These are phyloP conservation scores for Thymus quinquecostatus DNA, from an alignment of 257 asterid genomes.

Conservation along the genomic window DNA sequence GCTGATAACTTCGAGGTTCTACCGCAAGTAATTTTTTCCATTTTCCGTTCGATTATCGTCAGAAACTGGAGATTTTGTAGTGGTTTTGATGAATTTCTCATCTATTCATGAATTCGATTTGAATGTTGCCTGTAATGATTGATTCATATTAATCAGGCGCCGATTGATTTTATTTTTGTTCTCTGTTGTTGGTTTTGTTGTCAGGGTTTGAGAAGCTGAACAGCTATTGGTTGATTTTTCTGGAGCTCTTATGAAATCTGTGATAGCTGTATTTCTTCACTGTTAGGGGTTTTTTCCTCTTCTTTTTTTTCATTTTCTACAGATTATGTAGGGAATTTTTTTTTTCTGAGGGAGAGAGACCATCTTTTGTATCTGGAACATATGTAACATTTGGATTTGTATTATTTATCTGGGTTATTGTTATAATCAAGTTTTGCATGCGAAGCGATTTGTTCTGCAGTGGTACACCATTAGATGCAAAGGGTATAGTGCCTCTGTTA, in stretches of 20 bases:
- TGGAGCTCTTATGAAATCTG: slow-evolving; percentile 52
- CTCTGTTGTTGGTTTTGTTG: slow-evolving; percentile 50
- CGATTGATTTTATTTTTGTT: slow-evolving; percentile 42
- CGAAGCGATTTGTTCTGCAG: slow-evolving; percentile 33
- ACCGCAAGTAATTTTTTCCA: slow-evolving; percentile 31
- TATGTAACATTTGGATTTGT: slow-evolving; percentile 51
- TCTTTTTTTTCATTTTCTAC: slow-evolving; percentile 9
- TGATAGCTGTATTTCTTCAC: slow-evolving; percentile 41
- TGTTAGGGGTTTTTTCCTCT: slow-evolving; percentile 19
- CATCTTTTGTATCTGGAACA: slow-evolving; percentile 38
- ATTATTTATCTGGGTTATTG: slow-evolving; percentile 35
- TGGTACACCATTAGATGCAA: slow-evolving; percentile 40
- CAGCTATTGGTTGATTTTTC: slow-evolving; percentile 60
- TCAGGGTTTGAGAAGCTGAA: slow-evolving; percentile 65
- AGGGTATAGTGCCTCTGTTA: slow-evolving; percentile 35
- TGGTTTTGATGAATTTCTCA: background rate
- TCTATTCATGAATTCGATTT: slow-evolving; percentile 17
- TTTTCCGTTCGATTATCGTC: slow-evolving; percentile 1
- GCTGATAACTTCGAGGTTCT: slow-evolving; percentile 44
- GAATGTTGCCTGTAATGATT: slow-evolving; percentile 33
- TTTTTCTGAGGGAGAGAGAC: slow-evolving; percentile 32
- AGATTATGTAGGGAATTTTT: slow-evolving; percentile 33
- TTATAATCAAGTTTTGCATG: slow-evolving; percentile 36
- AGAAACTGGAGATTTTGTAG: slow-evolving; percentile 12
- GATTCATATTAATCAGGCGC: slow-evolving; percentile 23